phyloP scores from a whole-genome alignment of 2,329 filamentous ascomycete genomes.

The Pseudogymnoascus sp. region DNA sequence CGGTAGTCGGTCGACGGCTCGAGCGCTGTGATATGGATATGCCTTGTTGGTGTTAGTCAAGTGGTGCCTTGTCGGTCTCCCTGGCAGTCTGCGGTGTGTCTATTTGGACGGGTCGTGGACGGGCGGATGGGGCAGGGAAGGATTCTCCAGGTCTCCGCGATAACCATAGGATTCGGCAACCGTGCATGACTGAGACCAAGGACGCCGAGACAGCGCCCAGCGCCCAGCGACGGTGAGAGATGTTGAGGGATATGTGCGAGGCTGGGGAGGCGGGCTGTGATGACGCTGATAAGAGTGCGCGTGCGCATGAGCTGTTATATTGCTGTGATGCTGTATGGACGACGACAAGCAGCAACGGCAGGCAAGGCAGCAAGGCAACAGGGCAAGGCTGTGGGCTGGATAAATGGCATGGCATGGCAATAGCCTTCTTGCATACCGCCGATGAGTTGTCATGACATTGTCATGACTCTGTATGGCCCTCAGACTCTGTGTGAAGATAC shows the following conservation, averaged over 20 bases:
- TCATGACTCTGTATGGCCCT: slow-evolving; percentile 3
- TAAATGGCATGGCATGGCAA: neutral
- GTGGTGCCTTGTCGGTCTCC: neutral
- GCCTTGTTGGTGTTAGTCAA: neutral
- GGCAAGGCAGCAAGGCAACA: slow-evolving; percentile 2
- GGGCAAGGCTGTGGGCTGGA: neutral
- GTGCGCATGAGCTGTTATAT: neutral
- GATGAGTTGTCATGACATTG: slow-evolving; percentile 1
- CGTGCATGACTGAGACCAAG: neutral
- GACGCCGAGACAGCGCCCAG: neutral
- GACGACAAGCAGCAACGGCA: neutral
- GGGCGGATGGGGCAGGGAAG: neutral
- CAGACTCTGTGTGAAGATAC: neutral
- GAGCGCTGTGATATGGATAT: neutral
- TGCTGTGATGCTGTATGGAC: neutral
- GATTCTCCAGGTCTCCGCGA: neutral
- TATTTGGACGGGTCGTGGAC: neutral
- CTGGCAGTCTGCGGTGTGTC: neutral
- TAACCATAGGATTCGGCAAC: neutral
- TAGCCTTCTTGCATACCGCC: neutral
- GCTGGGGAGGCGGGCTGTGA: neutral
- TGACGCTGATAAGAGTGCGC: neutral
- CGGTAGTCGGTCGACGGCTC: neutral
- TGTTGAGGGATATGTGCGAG: neutral
- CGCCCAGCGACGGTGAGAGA: neutral